Percentiles rank a stretch among this genome's conserved stretches.
These are phyloP conservation scores for Botrytis tulipae DNA, from an alignment of 2,329 filamentous ascomycete species.

Conservation along the genomic window DNA sequence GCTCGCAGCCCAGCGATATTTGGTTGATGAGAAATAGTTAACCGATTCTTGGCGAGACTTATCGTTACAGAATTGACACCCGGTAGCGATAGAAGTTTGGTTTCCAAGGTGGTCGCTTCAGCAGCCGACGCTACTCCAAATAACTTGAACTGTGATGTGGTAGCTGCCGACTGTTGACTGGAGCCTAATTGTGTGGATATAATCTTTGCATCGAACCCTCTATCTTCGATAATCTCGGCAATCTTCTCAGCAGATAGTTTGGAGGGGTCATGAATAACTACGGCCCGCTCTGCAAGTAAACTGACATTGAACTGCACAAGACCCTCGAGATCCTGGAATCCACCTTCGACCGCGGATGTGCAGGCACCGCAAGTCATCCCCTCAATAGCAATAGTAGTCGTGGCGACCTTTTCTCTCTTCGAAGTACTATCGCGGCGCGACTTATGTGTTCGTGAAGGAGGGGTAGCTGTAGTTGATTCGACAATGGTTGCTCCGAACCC, in stretches of 20 bases:
- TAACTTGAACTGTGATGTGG: constrained; percentile 75
- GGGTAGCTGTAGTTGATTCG: constrained; percentile 58
- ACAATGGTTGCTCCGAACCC: constrained; percentile 80
- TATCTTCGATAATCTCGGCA: constrained; percentile 79
- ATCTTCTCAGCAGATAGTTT: constrained; percentile 73
- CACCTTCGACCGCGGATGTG: constrained; percentile 84
- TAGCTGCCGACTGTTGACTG: constrained; percentile 53
- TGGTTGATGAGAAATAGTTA: constrained; percentile 72
- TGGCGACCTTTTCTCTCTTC: constrained; percentile 48
- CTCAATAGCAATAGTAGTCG: constrained; percentile 84
- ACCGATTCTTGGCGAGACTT: constrained; percentile 69
- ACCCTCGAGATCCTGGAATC: constrained; percentile 74
- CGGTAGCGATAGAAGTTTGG: constrained; percentile 58
- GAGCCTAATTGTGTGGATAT: constrained; percentile 67
- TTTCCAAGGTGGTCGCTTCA: constrained; percentile 70
- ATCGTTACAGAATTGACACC: constrained; percentile 75
- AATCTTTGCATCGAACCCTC: constrained; percentile 84
- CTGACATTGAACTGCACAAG: constrained; percentile 91
- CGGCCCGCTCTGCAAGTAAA: constrained; percentile 85
- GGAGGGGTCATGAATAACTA: constrained; percentile 76
- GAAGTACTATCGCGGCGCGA: constrained; percentile 32
- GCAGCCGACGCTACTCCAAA: constrained; percentile 74
- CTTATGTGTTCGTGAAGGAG: constrained; percentile 38
- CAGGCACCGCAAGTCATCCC: constrained; percentile 99
- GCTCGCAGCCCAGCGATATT: constrained; percentile 72